phyloP scores from a whole-genome alignment of 805 yeast species.

The Spathaspora hagerdaliae region DNA sequence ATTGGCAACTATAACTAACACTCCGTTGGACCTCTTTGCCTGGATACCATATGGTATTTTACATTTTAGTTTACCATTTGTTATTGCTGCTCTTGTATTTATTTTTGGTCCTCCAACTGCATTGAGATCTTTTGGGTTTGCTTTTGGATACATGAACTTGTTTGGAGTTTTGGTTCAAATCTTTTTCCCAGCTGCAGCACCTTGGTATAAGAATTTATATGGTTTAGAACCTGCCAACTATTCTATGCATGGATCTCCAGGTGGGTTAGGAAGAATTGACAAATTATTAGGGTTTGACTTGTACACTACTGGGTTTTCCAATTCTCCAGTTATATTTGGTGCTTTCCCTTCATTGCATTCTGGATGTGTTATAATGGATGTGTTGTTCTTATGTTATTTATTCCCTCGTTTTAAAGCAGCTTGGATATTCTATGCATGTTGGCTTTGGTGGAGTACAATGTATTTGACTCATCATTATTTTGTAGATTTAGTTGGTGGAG shows the following conservation, averaged over 20 bases:
- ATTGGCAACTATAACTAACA: constrained; percentile 65
- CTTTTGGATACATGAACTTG: constrained; percentile 92
- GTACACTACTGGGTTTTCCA: constrained; percentile 77
- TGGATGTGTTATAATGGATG: constrained; percentile 93
- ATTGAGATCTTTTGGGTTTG: constrained; percentile 79
- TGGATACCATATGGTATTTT: constrained; percentile 94
- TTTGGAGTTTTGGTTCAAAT: constrained; percentile 81
- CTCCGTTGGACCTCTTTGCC: constrained; percentile 75
- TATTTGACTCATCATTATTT: constrained; percentile 95
- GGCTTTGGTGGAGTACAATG: constrained; percentile 99
- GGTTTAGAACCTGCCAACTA: constrained; percentile 90
- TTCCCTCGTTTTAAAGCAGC: constrained; percentile 68
- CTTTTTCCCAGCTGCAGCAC: constrained; percentile 91
- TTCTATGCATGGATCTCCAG: constrained; percentile 90
- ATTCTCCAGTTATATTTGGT: constrained; percentile 92
- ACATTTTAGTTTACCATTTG: constrained; percentile 88
- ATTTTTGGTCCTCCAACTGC: constrained; percentile 90
- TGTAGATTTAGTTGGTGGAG: constrained; percentile 91
- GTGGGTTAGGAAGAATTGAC: constrained; percentile 90
- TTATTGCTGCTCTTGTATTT: constrained; percentile 73
- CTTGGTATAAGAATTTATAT: constrained; percentile 87
- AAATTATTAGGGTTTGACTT: constrained; percentile 70
- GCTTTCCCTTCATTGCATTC: constrained; percentile 86
- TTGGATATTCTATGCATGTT: constrained; percentile 74
- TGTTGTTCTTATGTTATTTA: constrained; percentile 74